Conservation (phyloP, 2,329 filamentous ascomycete genomes). For the Sordariomycetes sp. region DNA sequence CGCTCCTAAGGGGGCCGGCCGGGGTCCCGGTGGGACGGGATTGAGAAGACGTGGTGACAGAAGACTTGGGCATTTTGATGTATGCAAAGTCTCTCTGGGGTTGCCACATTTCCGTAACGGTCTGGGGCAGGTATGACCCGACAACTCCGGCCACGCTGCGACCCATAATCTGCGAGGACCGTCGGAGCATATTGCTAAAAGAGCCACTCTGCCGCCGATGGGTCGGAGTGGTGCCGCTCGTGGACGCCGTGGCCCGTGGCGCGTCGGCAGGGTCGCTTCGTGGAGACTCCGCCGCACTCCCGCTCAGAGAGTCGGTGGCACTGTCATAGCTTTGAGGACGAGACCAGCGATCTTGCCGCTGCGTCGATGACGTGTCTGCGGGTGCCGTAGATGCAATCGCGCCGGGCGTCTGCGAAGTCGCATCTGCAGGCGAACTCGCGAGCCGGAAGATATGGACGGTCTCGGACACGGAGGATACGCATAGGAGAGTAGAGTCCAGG, state of each 20-base stretch:
- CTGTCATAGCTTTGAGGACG: slow-evolving; percentile 44
- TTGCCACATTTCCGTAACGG: slow-evolving; percentile 97
- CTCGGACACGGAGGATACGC: slow-evolving; percentile 91
- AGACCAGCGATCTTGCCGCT: slow-evolving; percentile 39
- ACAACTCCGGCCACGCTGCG: slow-evolving; percentile 81
- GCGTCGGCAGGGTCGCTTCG: slow-evolving; percentile 35
- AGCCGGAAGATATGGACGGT: slow-evolving; percentile 95
- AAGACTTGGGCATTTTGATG: slow-evolving; percentile 73
- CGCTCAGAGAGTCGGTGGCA: slow-evolving; percentile 36
- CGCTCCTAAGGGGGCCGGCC: slow-evolving; percentile 56
- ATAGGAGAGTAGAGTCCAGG: slow-evolving; percentile 81
- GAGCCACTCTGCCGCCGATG: slow-evolving; percentile 56
- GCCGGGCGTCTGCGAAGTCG: background rate
- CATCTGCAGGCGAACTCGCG: slow-evolving; percentile 25
- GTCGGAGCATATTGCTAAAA: slow-evolving; percentile 81
- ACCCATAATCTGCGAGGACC: slow-evolving; percentile 88
- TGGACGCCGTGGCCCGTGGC: slow-evolving; percentile 14
- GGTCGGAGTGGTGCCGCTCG: slow-evolving; percentile 14
- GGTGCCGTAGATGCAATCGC: background rate
- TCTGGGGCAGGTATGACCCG: slow-evolving; percentile 83
- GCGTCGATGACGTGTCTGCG: slow-evolving; percentile 21
- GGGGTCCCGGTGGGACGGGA: slow-evolving; percentile 9
- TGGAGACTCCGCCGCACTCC: slow-evolving; percentile 30
- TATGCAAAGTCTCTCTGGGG: slow-evolving; percentile 90
- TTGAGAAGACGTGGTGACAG: slow-evolving; percentile 6